phyloP scores from a whole-genome alignment of 108 stramenopile species.

The Skeletonema menzelii region DNA sequence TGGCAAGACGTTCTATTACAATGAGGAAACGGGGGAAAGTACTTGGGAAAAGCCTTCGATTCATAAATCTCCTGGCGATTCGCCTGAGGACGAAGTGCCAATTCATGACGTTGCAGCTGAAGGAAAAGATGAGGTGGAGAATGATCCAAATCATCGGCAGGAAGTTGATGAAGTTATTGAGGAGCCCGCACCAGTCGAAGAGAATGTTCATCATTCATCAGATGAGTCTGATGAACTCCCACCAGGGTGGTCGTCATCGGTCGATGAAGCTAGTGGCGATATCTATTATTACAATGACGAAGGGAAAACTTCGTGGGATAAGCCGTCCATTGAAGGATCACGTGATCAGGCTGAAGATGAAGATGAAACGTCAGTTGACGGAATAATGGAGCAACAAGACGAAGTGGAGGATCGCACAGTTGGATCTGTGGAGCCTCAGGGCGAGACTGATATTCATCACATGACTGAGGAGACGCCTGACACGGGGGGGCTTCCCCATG shows the following conservation, averaged over 20 bases:
- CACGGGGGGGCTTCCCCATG: conserved; percentile 40
- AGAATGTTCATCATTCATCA: neutral
- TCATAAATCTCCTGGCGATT: neutral
- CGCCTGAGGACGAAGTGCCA: neutral
- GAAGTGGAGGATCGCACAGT: neutral
- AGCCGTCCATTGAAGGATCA: neutral
- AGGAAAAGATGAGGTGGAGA: neutral
- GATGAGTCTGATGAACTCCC: conserved; percentile 18
- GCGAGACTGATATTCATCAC: neutral
- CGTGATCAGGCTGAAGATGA: neutral
- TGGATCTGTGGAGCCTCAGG: neutral
- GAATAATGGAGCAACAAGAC: neutral
- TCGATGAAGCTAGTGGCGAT: conserved; percentile 3
- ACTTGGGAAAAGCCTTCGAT: conserved; percentile 69
- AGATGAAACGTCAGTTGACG: neutral
- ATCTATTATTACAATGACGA: conserved; percentile 55
- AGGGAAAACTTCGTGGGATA: neutral
- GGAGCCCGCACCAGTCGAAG: neutral
- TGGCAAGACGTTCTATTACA: conserved; percentile 66
- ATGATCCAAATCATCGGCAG: neutral
- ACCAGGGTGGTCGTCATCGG: conserved; percentile 41
- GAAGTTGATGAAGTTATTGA: neutral
- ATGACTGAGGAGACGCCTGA: neutral
- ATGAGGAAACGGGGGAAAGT: conserved; percentile 80
- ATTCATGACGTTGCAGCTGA: neutral